Conservation (phyloP, 108 stramenopile genomes). For the Nitzschia sp. region DNA sequence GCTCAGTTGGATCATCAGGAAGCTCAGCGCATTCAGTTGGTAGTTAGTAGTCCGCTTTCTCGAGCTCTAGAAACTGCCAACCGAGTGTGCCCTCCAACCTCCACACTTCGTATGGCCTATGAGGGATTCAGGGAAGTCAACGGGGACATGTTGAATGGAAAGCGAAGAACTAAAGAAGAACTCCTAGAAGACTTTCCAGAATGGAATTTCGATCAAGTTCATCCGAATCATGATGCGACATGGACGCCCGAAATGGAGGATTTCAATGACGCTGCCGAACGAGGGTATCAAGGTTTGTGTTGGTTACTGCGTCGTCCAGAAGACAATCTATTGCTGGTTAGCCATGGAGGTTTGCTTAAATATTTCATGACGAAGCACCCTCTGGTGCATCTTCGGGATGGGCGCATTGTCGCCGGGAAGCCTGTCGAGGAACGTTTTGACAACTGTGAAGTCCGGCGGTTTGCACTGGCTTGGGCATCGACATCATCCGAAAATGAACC, state of each 20-base stretch:
- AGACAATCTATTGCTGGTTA: constrained; percentile 52
- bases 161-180: constrained; percentile 50
- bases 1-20: constrained; percentile 18
- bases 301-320: constrained; percentile 58
- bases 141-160: constrained; percentile 71
- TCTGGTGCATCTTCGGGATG: constrained; percentile 52
- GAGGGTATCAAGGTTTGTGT: constrained; percentile 61
- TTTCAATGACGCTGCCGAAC: constrained; percentile 54
- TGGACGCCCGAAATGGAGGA: constrained; percentile 73
- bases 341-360: constrained; percentile 72
- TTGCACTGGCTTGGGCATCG: constrained; percentile 34
- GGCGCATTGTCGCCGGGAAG: constrained; percentile 25
- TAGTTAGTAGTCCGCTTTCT: constrained; percentile 42
- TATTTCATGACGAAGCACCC: constrained; percentile 62
- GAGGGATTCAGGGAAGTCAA: constrained; percentile 80
- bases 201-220: constrained; percentile 57
- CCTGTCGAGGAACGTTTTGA: constrained; percentile 59
- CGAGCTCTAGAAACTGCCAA: constrained; percentile 46
- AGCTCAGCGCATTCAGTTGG: constrained; percentile 23
- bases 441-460: constrained; percentile 78
- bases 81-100: constrained; percentile 34
- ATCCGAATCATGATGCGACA: constrained; percentile 35
- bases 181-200: constrained; percentile 52
- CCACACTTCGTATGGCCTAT: constrained; percentile 36
- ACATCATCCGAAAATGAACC: neutral